phyloP scores from a whole-genome alignment of 2,329 filamentous ascomycete species.

The Parascedosporium putredinis region DNA sequence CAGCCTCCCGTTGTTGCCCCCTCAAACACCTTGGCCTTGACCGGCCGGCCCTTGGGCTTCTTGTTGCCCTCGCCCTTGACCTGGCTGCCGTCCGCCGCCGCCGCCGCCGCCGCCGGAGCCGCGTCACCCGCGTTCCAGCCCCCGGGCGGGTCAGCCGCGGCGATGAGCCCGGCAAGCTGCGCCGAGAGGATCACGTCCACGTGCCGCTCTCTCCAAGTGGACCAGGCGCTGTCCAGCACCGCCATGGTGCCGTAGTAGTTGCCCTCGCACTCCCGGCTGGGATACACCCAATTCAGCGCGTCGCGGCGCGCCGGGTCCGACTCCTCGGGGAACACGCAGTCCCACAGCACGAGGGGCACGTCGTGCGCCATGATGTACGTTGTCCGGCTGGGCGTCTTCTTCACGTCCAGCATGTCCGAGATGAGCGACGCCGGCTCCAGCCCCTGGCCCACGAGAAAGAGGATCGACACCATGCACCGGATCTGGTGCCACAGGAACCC shows the following conservation, averaged over 20 bases:
- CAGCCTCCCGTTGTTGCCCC: constrained; percentile 42
- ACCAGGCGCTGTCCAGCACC: constrained; percentile 69
- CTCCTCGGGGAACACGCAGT: constrained; percentile 66
- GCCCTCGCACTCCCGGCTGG: constrained; percentile 34
- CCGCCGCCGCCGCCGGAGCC: constrained; percentile 23
- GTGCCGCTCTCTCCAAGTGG: constrained; percentile 71
- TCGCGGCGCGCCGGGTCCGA: constrained; percentile 34
- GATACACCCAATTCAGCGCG: constrained; percentile 64
- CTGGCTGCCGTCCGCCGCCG: constrained; percentile 33
- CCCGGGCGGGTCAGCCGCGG: constrained; percentile 24
- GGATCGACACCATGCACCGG: constrained; percentile 78
- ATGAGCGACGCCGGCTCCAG: constrained; percentile 69
- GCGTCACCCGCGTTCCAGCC: not conserved
- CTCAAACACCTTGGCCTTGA: constrained; percentile 31
- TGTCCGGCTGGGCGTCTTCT: constrained; percentile 63
- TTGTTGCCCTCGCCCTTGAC: constrained; percentile 17
- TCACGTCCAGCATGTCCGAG: constrained; percentile 62
- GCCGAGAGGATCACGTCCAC: constrained; percentile 81
- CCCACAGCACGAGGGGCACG: constrained; percentile 85
- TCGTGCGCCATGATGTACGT: constrained; percentile 87
- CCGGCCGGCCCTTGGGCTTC: constrained; percentile 14
- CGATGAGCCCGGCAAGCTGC: constrained; percentile 56
- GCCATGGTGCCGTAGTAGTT: constrained; percentile 58
- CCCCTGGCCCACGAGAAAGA: constrained; percentile 89
- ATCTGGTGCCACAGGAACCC: constrained; percentile 99